Conservation (phyloP, 305 asterid species). For the Fraxinus paxiana region DNA sequence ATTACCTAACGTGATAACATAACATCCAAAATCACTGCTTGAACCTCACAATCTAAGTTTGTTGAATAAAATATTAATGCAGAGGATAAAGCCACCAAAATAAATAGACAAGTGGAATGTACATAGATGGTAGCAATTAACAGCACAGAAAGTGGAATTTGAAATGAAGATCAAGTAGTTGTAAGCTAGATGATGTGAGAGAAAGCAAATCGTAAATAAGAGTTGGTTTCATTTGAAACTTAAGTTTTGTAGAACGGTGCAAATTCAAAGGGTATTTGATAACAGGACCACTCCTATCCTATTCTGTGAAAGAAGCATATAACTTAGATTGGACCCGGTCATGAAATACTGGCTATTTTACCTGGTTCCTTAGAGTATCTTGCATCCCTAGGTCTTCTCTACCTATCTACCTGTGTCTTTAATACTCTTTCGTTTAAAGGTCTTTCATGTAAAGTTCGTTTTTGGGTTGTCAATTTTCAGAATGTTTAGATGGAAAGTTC, state of each 20-base stretch:
- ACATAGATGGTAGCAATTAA: not conserved
- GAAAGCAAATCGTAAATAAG: conserved; percentile 5
- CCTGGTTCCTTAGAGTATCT: not conserved
- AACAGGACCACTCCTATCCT: not conserved
- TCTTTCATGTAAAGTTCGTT: not conserved
- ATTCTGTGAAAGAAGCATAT: not conserved
- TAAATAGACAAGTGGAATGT: not conserved
- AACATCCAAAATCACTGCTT: not conserved
- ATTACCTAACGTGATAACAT: not conserved
- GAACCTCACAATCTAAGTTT: not conserved
- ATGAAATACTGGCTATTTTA: not conserved
- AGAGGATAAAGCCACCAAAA: not conserved
- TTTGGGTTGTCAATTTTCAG: not conserved
- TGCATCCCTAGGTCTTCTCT: not conserved
- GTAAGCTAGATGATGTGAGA: not conserved
- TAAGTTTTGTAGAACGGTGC: conserved; percentile 8
- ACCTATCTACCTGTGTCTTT: not conserved
- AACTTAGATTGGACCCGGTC: not conserved
- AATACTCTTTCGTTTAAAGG: not conserved
- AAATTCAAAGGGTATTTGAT: not conserved
- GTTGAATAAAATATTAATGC: not conserved
- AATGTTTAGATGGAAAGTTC: not conserved
- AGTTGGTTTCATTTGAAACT: not conserved
- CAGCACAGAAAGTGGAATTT: not conserved
- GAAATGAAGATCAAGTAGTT: not conserved